Percentiles rank a stretch among this genome's conserved stretches.
phyloP scores from a whole-genome alignment of 129 eudicot species.

The Scalesia atractyloides region DNA sequence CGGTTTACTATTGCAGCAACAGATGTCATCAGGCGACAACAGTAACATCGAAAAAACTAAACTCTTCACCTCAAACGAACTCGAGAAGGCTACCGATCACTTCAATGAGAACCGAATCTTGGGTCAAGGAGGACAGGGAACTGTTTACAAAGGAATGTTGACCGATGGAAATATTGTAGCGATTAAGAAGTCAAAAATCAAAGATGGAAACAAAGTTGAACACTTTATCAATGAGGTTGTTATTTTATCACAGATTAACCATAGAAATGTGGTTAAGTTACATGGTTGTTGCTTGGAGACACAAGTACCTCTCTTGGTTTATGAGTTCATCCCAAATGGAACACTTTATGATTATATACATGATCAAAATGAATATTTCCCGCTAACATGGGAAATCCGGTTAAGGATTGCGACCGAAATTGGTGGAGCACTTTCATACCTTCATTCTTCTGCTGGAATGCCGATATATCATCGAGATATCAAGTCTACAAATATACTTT shows the following conservation, averaged over 20 bases:
- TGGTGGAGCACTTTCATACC: too few species aligned
- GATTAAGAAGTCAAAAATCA: not conserved
- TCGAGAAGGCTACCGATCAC: constrained; percentile 5
- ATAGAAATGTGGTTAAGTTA: too few species aligned
- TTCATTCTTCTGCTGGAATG: constrained; percentile 14
- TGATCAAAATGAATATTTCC: too few species aligned
- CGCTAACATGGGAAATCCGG: too few species aligned
- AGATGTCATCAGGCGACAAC: constrained; percentile 9
- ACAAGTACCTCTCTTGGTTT: too few species aligned
- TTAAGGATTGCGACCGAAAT: too few species aligned
- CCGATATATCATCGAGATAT: constrained; percentile 12
- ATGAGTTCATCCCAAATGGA: too few species aligned
- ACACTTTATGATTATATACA: too few species aligned
- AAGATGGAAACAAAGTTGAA: not conserved
- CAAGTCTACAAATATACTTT: not conserved
- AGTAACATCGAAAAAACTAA: constrained; percentile 12
- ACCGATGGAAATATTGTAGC: constrained; percentile 12
- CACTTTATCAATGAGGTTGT: constrained; percentile 3
- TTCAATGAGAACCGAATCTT: constrained; percentile 8
- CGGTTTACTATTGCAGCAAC: constrained; percentile 8
- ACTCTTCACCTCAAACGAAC: constrained; percentile 6
- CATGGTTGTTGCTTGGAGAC: too few species aligned
- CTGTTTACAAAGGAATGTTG: constrained; percentile 8
- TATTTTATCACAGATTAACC: too few species aligned
- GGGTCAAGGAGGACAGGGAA: constrained; percentile 5